Evolutionary conservation across 2,329 filamentous ascomycete species (phyloP), one percentile per base, ranked within the genome.

Genomic region (Ascochyta rabiei): DNA sequence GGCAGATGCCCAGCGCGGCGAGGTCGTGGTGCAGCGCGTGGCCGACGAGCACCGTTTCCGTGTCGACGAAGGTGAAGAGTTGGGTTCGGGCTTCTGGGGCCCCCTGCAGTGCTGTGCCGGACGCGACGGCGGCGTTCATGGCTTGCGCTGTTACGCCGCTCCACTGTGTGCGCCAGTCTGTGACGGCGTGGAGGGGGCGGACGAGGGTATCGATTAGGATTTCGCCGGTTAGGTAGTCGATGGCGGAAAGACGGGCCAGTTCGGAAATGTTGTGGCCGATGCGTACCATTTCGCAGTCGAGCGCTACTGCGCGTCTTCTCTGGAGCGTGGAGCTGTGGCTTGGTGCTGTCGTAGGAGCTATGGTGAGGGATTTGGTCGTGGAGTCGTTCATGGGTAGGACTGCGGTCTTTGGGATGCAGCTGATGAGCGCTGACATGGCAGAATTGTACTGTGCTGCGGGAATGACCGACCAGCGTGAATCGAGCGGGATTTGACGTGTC

Each of bases 161-260:
- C 46, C 72, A 73, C 13, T 59, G 56, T 12, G 74, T 71, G 6
- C 75, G 73, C 71, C 76, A 78, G 62, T 76, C 66, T 18, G 67
- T 68, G 1, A 77, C 72, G 10, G 58, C 63, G 12, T 50, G 46
- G 0, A 46, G 57, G 0, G 81, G 80, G 6, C 66, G 37, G 2
- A 84, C 76, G 24, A 78, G 73, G 12, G 62, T 65, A 57, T 82
- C 64, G 23, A 83, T 71, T 15, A 84, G 66, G 2, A 79, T 56
- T n/a, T 77, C 73, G 6, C 80, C 79, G 3, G 78, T 80, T 24
- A 82, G 48, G 44, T 78, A 78, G 63, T 83, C 81, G 31, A 80
- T 67, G 7, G 68, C 77, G 24, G 68, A 74, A 9, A 81, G 46
- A 10, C 70, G 72, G n/a, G 77, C 76, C 3, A 76, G 57, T 54